Conservation (phyloP, 1,139 yeast genomes). For the Kurtzmaniella natalensis region DNA sequence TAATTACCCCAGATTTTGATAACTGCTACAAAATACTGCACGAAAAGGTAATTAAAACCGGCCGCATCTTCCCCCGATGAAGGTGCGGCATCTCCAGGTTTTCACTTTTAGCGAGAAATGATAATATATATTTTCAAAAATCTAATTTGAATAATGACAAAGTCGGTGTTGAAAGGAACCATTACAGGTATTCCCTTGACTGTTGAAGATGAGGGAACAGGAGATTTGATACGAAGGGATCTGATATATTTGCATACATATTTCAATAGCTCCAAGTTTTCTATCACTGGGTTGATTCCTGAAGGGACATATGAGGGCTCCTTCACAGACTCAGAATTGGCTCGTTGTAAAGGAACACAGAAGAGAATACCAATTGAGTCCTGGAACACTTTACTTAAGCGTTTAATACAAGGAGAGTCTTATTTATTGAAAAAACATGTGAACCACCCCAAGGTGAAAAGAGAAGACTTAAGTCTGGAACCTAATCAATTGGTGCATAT, state of each 20-base stretch:
- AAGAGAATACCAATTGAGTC: not conserved
- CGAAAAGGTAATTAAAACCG: too few relatives aligned
- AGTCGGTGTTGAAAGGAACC: conserved; percentile 1
- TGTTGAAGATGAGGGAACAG: conserved; percentile 5
- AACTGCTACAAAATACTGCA: too few relatives aligned
- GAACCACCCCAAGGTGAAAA: too few relatives aligned
- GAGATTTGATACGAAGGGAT: conserved; percentile 3
- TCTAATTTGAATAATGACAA: conserved; percentile 1
- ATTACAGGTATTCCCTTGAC: conserved; percentile 3
- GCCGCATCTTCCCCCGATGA: too few relatives aligned
- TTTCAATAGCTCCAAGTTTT: not conserved
- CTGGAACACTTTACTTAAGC: not conserved
- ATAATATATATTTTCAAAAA: not conserved
- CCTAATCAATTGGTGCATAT: too few relatives aligned
- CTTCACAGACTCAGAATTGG: not conserved
- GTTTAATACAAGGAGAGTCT: not conserved
- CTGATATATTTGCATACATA: conserved; percentile 2
- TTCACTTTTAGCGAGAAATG: not conserved
- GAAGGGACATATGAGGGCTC: conserved; percentile 6
- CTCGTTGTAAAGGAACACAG: not conserved
- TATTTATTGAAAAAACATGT: too few relatives aligned
- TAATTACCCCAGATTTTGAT: too few relatives aligned
- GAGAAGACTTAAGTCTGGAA: too few relatives aligned
- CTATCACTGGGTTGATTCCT: conserved; percentile 5
- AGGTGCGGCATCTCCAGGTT: too few relatives aligned